Percentiles rank a stretch among this genome's conserved stretches.
These are phyloP conservation scores for Drechslera avenae DNA, from an alignment of 2,329 filamentous ascomycete genomes.

Conservation along the genomic window DNA sequence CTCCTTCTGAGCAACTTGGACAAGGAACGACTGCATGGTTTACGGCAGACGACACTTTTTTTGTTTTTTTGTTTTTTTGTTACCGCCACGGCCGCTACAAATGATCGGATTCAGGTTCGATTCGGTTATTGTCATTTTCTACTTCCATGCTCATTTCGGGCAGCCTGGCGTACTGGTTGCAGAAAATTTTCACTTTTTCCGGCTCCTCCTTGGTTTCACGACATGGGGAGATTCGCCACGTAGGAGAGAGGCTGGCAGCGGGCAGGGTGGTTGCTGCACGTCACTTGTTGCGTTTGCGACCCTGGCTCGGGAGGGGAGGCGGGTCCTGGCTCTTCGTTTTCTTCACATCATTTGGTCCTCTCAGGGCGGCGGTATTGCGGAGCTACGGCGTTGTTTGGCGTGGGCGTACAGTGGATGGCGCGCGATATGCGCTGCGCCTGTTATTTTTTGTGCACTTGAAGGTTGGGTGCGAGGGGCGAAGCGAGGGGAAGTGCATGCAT, in stretches of 20 bases:
- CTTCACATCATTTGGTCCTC: slow-evolving; percentile 8
- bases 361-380: slow-evolving; percentile 7
- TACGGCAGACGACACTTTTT: slow-evolving; percentile 6
- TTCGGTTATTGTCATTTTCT: background rate
- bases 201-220: slow-evolving; percentile 21
- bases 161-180: background rate
- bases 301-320: slow-evolving; percentile 3
- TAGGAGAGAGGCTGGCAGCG: slow-evolving; percentile 11
- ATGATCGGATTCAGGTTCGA: background rate
- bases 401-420: background rate
- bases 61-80: too few species aligned
- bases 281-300: slow-evolving; percentile 4
- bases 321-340: slow-evolving; percentile 9
- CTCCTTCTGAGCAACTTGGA: background rate
- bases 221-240: slow-evolving; percentile 40
- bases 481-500: slow-evolving; percentile 19
- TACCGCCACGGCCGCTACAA: slow-evolving; percentile 7
- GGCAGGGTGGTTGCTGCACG: slow-evolving; percentile 2
- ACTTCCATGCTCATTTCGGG: background rate
- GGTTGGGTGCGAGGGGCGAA: slow-evolving; percentile 15
- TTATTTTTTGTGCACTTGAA: slow-evolving; percentile 8
- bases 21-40: slow-evolving; percentile 9
- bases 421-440: slow-evolving; percentile 7
- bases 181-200: slow-evolving; percentile 22
- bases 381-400: slow-evolving; percentile 9